Conservation (phyloP, 805 yeast genomes). For the Cyberlindnera mrakii region DNA sequence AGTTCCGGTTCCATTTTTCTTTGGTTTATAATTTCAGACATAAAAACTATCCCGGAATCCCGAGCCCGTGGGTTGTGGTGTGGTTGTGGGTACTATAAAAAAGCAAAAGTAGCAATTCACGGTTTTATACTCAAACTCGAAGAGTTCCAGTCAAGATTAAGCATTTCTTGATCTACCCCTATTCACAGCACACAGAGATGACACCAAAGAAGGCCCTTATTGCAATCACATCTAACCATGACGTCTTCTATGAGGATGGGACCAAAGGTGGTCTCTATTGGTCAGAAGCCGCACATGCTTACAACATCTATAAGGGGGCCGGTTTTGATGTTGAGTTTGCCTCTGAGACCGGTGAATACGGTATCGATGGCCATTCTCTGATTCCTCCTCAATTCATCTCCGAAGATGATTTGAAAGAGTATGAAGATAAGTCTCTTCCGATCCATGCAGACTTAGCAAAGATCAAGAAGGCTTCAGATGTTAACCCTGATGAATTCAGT, state of each 20-base stretch:
- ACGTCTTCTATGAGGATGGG: constrained; percentile 50
- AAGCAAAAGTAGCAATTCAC: too few species aligned
- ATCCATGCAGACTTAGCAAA: constrained; percentile 33
- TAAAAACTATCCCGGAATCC: too few species aligned
- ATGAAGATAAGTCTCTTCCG: constrained; percentile 32
- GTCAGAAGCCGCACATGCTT: constrained; percentile 58
- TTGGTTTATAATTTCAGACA: too few species aligned
- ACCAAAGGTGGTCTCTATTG: constrained; percentile 55
- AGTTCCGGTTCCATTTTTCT: too few species aligned
- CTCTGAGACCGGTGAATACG: constrained; percentile 52
- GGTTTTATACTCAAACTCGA: too few species aligned
- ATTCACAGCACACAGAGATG: constrained; percentile 6
- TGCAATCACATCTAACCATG: constrained; percentile 38
- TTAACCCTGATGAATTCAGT: constrained; percentile 42
- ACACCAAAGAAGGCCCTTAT: constrained; percentile 32
- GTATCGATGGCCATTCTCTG: constrained; percentile 53
- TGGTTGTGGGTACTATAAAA: too few species aligned
- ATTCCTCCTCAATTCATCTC: constrained; percentile 30
- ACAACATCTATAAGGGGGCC: constrained; percentile 35
- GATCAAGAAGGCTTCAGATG: constrained; percentile 42
- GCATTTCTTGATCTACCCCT: not conserved
- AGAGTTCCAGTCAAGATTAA: too few species aligned
- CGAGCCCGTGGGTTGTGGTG: too few species aligned
- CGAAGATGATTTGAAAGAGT: constrained; percentile 38
- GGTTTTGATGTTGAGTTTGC: constrained; percentile 51